phyloP scores from a whole-genome alignment of 1,284 basidiomycete species.

The Fereydounia khargensis region DNA sequence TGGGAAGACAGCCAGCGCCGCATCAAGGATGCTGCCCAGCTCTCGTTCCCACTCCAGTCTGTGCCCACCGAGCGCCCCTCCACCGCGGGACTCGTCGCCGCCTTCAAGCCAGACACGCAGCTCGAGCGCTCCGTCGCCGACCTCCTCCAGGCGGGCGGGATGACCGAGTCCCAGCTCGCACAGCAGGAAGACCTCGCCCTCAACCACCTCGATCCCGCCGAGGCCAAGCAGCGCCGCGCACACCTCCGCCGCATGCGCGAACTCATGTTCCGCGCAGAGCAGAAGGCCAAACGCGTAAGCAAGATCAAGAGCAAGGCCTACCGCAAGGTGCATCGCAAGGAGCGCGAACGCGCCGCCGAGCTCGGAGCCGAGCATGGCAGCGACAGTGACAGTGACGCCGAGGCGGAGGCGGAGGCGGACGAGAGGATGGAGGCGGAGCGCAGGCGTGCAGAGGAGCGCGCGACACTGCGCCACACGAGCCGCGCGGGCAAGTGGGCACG shows the following conservation, averaged over 20 bases:
- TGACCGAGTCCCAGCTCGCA: constrained; percentile 67
- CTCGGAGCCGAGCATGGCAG: constrained; percentile 2
- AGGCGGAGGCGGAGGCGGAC: constrained; percentile 59
- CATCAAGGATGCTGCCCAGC: constrained; percentile 72
- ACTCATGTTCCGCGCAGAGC: constrained; percentile 88
- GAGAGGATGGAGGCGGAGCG: constrained; percentile 71
- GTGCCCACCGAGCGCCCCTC: constrained; percentile 60
- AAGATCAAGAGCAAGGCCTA: constrained; percentile 97
- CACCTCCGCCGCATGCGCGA: constrained; percentile 86
- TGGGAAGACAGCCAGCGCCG: constrained; percentile 79
- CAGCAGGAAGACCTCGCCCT: constrained; percentile 77
- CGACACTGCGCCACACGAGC: constrained; percentile 55
- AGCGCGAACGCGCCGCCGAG: constrained; percentile 62
- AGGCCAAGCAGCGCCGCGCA: constrained; percentile 74
- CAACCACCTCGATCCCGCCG: constrained; percentile 77
- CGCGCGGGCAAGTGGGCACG: constrained; percentile 57
- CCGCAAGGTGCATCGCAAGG: constrained; percentile 78
- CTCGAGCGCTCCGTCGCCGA: constrained; percentile 48
- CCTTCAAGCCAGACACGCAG: constrained; percentile 58
- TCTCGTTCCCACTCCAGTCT: constrained; percentile 82
- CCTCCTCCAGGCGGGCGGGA: constrained; percentile 54
- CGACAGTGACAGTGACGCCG: constrained; percentile 25
- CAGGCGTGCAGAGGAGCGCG: constrained; percentile 59
- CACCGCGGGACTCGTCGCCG: constrained; percentile 73
- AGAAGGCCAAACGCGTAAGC: constrained; percentile 81